Evolutionary conservation across 1,284 basidiomycete species (phyloP), one percentile per base, ranked within the genome.

Genomic region (Neotropicomus parvogracilis): DNA sequence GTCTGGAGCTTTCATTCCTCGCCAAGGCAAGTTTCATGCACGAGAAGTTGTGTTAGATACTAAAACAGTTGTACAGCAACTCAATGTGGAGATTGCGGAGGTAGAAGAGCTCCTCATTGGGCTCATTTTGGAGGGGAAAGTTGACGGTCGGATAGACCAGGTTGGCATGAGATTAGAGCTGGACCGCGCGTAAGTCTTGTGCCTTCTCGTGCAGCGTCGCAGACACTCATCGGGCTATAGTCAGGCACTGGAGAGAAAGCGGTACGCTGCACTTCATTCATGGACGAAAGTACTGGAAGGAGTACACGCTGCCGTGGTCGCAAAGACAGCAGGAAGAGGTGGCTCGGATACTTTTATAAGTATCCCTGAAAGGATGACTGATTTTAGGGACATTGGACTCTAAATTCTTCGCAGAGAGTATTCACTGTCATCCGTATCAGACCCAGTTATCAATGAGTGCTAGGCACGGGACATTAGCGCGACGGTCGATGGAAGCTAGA

Each of bases 111-210:
- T 99, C 26, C 80, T 99, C 29, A 88, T 98, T 51, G 87, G 90
- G 32, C 79, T 99, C 16, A 98, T 99, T 49, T 72, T 98, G 26
- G 95, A 99, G 67, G 91, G 90, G 20, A 95, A 91, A 65, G 91
- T 99, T 29, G 85, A 94, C 56, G 97, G 95, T 14, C 81, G 86
- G 58, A 97, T 99, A 61, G 95, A 99, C 67, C 94, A 98, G 70
- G 92, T 97, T 29, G 83, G 88, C 17, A 93, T 94, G 74, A 78
- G 89, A 45, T 77, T 99, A 13, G 91, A 98, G 60, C 76, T 99
- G 20, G 91, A 97, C 60, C 75, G 83, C 62, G 85, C 91, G 90
- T 94, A 60, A 54, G 88, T 74, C 27, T 43, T 20, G 53, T 26
- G 26, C 19, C n/a, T n/a, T n/a, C 28, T 40, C 40, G 42, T 42